Evolutionary conservation across 202 grass and related monocot genomes (phyloP).

Genomic region (Brachypodium distachyon): DNA sequence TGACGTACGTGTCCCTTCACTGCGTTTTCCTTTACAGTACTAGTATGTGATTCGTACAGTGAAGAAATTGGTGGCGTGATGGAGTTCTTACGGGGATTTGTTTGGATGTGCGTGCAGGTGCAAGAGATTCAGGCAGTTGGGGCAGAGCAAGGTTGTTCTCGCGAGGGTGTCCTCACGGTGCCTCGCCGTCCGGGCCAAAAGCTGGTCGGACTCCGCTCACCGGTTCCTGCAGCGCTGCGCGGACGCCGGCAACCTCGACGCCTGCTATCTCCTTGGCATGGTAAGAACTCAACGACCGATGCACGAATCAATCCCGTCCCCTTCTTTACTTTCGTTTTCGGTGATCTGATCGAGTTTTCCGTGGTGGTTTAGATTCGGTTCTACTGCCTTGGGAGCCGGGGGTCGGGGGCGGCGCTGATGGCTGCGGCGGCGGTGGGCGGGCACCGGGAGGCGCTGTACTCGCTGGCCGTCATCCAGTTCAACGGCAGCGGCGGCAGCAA

Average conservation of each 20-base stretch:
- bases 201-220: conserved; percentile 67
- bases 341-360: background rate
- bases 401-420: conserved; percentile 58
- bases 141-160: conserved; percentile 33
- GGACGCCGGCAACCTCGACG: conserved; percentile 67
- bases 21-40: too few species aligned
- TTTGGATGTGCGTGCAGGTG: conserved; percentile 33
- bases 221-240: conserved; percentile 63
- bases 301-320: background rate
- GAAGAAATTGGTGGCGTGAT: background rate
- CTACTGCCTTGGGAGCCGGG: conserved; percentile 62
- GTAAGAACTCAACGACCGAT: conserved; percentile 17
- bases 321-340: background rate
- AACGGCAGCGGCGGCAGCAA: conserved; percentile 68
- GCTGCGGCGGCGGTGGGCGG: conserved; percentile 58
- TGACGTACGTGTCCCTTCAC: conserved; percentile 33
- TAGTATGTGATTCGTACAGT: background rate
- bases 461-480: conserved; percentile 82
- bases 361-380: conserved; percentile 50
- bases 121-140: conserved; percentile 52
- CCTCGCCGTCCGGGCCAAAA: conserved; percentile 44
- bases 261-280: conserved; percentile 83
- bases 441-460: conserved; percentile 64
- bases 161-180: conserved; percentile 42
- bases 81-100: background rate